These are phyloP conservation scores for Thymus mandschuricus DNA, from an alignment of 257 asterid species.

Conservation along the genomic window DNA sequence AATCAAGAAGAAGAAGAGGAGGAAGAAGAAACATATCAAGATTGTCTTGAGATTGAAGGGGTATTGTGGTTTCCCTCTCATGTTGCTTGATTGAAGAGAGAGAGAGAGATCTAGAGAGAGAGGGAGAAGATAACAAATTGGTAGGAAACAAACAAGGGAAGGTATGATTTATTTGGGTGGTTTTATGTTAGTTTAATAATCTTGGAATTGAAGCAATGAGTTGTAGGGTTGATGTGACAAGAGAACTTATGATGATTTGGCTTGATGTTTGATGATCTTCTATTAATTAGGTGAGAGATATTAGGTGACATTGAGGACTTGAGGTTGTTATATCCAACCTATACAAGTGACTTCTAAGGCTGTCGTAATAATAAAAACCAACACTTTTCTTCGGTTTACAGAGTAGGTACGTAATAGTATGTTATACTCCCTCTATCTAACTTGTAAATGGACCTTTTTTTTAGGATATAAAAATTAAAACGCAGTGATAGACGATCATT, in stretches of 20 bases:
- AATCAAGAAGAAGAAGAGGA: constrained; percentile 53
- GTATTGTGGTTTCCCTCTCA: constrained; percentile 43
- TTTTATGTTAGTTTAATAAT: background rate
- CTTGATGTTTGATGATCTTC: constrained; percentile 29
- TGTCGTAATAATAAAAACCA: background rate
- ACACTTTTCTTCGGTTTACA: background rate
- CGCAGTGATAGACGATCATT: background rate
- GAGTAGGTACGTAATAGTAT: background rate
- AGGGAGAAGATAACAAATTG: background rate
- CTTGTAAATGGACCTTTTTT: too few species aligned
- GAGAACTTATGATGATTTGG: constrained; percentile 35
- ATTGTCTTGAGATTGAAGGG: constrained; percentile 56
- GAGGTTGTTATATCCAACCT: constrained; percentile 29
- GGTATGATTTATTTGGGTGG: background rate
- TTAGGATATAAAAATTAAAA: too few species aligned
- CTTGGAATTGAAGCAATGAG: constrained; percentile 46
- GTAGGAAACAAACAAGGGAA: constrained; percentile 7
- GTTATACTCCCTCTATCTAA: background rate
- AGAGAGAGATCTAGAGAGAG: background rate
- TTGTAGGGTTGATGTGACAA: constrained; percentile 36
- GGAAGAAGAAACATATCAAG: constrained; percentile 45
- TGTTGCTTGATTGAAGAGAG: background rate
- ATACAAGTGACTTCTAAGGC: constrained; percentile 14
- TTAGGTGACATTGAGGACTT: constrained; percentile 35
- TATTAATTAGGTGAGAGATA: constrained; percentile 28